A percentile compares a stretch with the other conserved stretches of the same genome.
Evolutionary conservation across 306 rosid genomes (phyloP).

Genomic region (Prunus davidiana): DNA sequence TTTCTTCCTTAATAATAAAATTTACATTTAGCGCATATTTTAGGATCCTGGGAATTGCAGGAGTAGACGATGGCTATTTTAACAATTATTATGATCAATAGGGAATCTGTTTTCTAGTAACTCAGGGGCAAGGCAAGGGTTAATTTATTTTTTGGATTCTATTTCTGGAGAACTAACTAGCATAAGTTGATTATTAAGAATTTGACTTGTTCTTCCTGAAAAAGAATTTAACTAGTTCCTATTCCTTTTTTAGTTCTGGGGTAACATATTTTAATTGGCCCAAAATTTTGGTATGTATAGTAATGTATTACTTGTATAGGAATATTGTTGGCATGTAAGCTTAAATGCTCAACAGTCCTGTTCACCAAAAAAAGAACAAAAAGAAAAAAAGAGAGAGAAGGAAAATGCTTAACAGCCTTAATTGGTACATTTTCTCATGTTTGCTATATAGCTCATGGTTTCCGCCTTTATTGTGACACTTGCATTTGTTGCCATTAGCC

Average conservation of each 20-base stretch:
- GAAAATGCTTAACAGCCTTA: background rate
- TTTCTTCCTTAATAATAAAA: background rate
- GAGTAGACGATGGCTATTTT: background rate
- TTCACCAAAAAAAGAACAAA: background rate
- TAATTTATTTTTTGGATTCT: background rate
- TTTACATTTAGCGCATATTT: background rate
- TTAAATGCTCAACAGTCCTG: background rate
- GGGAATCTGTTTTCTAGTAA: background rate
- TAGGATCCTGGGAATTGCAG: background rate
- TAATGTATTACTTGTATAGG: background rate
- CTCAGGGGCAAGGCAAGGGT: background rate
- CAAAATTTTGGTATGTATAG: background rate
- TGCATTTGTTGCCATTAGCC: background rate
- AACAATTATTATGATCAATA: background rate
- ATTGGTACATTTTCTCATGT: background rate
- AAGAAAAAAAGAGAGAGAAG: background rate
- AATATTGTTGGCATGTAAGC: background rate
- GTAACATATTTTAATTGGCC: background rate
- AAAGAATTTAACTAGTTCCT: background rate
- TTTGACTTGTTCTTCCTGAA: background rate
- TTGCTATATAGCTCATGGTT: background rate
- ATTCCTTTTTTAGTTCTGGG: background rate
- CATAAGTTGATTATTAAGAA: background rate
- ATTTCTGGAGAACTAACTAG: background rate
- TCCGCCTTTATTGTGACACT: background rate